These are phyloP conservation scores for Rhypophila decipiens DNA, from an alignment of 495 filamentous ascomycete genomes.

Conservation along the genomic window DNA sequence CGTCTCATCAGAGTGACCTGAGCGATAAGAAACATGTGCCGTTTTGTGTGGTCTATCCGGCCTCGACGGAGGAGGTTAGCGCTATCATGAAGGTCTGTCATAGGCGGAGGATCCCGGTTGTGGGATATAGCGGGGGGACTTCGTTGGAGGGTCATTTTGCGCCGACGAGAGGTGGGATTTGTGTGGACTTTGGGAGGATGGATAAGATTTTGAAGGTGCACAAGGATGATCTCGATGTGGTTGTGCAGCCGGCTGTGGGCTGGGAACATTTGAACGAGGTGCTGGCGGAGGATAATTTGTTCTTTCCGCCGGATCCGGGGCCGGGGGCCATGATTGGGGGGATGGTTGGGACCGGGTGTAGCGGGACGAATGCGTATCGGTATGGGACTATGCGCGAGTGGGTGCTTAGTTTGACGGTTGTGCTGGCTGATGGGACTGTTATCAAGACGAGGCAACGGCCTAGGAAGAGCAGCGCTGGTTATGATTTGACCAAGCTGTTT, in stretches of 20 bases:
- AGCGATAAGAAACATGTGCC: slow-evolving; percentile 38
- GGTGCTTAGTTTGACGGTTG: slow-evolving; percentile 85
- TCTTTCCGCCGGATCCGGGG: slow-evolving; percentile 81
- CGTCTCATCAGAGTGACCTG: slow-evolving; percentile 58
- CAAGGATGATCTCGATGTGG: slow-evolving; percentile 70
- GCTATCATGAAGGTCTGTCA: slow-evolving; percentile 72
- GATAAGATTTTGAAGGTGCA: slow-evolving; percentile 64
- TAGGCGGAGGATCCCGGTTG: slow-evolving; percentile 61
- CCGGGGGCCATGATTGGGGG: slow-evolving; percentile 86
- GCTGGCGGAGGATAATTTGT: slow-evolving; percentile 58
- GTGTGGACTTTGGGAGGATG: slow-evolving; percentile 72
- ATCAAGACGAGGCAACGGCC: slow-evolving; percentile 81
- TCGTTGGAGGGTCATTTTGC: slow-evolving; percentile 76
- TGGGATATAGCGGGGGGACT: slow-evolving; percentile 70
- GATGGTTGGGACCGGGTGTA: slow-evolving; percentile 93
- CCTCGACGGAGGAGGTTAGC: slow-evolving; percentile 62
- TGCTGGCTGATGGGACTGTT: slow-evolving; percentile 84
- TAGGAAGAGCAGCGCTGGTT: slow-evolving; percentile 77
- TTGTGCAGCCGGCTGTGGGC: slow-evolving; percentile 75
- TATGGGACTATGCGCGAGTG: slow-evolving; percentile 98
- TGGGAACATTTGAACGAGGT: slow-evolving; percentile 75
- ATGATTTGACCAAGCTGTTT: slow-evolving; percentile 77
- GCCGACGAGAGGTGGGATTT: slow-evolving; percentile 67
- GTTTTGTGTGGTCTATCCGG: slow-evolving; percentile 61
- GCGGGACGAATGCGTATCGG: slow-evolving; percentile 85